Evolutionary conservation across 169 alveolate species (phyloP).

Genomic region (Plasmodium gonderi): DNA sequence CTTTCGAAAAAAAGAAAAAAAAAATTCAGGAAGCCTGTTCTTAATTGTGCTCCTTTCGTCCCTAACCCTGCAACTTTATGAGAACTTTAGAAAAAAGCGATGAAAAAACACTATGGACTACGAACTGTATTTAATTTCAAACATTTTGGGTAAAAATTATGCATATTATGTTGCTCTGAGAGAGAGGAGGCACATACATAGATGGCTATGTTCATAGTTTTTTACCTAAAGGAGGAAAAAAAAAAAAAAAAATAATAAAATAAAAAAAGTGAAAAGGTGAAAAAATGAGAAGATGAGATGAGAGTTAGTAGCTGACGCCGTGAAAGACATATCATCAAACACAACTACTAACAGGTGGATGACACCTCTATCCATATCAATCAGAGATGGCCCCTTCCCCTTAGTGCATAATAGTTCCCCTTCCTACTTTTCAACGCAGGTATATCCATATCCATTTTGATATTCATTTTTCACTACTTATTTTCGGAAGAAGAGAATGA

Average conservation of each 20-base stretch:
- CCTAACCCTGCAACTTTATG: neutral
- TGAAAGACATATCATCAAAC: neutral
- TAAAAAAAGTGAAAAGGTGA: too few relatives aligned
- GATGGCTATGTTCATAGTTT: too few relatives aligned
- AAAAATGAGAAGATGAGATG: too few relatives aligned
- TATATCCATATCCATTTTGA: conserved; percentile 27
- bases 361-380: neutral
- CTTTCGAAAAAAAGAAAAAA: too few relatives aligned
- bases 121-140: conserved; percentile 64
- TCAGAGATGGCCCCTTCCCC: too few relatives aligned
- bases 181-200: neutral
- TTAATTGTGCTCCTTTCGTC: neutral
- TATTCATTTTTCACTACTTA: conserved; percentile 61
- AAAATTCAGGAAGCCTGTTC: neutral
- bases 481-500: conserved; percentile 23
- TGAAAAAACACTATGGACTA: conserved; percentile 41
- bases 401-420: too few relatives aligned
- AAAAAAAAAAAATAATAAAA: too few relatives aligned
- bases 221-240: too few relatives aligned
- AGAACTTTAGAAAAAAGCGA: neutral
- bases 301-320: neutral
- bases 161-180: neutral
- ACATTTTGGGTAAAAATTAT: conserved; percentile 64
- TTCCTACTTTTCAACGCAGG: conserved; percentile 6
- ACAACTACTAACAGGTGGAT: neutral